These are phyloP conservation scores for Nemania diffusa DNA, from an alignment of 2,329 filamentous ascomycete genomes.

Conservation along the genomic window DNA sequence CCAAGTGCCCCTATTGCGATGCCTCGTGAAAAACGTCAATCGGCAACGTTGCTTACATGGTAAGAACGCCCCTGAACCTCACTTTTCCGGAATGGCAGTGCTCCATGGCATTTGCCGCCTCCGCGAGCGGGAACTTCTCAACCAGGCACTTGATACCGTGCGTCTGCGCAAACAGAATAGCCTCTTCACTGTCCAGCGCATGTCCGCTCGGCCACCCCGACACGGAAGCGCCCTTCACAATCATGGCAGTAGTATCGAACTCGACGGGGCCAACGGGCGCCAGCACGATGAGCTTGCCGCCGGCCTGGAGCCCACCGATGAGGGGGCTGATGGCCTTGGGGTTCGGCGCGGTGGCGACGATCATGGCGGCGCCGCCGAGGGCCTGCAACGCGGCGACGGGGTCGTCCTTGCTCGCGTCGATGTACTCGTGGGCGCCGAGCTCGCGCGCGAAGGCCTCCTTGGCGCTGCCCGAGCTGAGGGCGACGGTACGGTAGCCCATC, in stretches of 20 bases:
- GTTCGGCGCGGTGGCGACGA: slow-evolving; percentile 72
- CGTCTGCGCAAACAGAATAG: slow-evolving; percentile 70
- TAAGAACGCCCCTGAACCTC: slow-evolving; percentile 58
- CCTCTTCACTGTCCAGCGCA: slow-evolving; percentile 71
- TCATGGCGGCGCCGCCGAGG: slow-evolving; percentile 70
- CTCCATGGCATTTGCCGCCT: slow-evolving; percentile 59
- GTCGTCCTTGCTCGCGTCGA: slow-evolving; percentile 66
- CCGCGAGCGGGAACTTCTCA: slow-evolving; percentile 70
- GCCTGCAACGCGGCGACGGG: slow-evolving; percentile 59
- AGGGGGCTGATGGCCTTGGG: slow-evolving; percentile 64
- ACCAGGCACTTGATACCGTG: slow-evolving; percentile 73
- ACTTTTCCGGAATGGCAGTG: slow-evolving; percentile 55
- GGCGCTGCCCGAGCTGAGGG: slow-evolving; percentile 71
- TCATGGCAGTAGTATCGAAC: slow-evolving; percentile 56
- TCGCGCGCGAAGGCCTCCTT: slow-evolving; percentile 74
- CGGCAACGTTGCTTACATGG: slow-evolving; percentile 47
- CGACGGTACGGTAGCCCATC: slow-evolving; percentile 80
- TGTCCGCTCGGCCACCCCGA: slow-evolving; percentile 73
- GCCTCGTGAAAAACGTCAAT: background rate
- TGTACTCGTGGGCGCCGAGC: slow-evolving; percentile 70
- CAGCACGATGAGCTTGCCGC: slow-evolving; percentile 70
- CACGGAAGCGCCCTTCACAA: slow-evolving; percentile 66
- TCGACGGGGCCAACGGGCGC: slow-evolving; percentile 60
- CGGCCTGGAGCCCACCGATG: slow-evolving; percentile 61
- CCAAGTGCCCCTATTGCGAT: background rate